Evolutionary conservation across 257 asterid genomes (phyloP).

Genomic region (Primulina tabacum): DNA sequence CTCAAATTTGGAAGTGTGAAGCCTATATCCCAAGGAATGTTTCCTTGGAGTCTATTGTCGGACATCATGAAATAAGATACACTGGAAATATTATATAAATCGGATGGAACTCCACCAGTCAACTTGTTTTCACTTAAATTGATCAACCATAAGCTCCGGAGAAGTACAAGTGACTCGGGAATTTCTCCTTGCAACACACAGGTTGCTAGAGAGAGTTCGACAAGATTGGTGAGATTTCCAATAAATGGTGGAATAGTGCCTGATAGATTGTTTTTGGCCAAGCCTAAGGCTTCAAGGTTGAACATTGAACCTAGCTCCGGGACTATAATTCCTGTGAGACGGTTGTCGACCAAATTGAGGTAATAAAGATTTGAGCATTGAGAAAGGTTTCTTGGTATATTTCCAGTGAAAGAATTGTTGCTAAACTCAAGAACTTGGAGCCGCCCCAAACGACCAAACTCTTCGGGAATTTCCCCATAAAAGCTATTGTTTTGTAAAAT

Average conservation of each 20-base stretch:
- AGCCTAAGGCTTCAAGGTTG: slow-evolving; percentile 12
- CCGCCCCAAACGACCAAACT: slow-evolving; percentile 21
- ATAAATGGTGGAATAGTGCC: slow-evolving; percentile 30
- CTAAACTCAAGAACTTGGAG: slow-evolving; percentile 26
- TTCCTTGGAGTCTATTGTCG: slow-evolving; percentile 23
- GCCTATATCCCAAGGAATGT: slow-evolving; percentile 24
- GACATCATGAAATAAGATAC: slow-evolving; percentile 11
- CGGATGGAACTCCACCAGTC: slow-evolving; percentile 22
- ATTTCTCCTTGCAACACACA: slow-evolving; percentile 25
- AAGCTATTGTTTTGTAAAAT: slow-evolving; percentile 27
- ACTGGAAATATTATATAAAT: slow-evolving; percentile 25
- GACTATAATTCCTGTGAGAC: slow-evolving; percentile 22
- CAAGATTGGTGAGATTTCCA: slow-evolving; percentile 25
- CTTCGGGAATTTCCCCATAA: slow-evolving; percentile 26
- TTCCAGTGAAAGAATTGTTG: slow-evolving; percentile 24
- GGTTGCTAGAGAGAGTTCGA: neutral
- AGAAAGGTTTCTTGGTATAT: slow-evolving; percentile 20
- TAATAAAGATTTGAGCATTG: slow-evolving; percentile 20
- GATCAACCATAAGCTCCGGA: slow-evolving; percentile 4
- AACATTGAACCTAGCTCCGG: slow-evolving; percentile 18
- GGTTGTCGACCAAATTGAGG: neutral
- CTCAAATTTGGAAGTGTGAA: slow-evolving; percentile 26
- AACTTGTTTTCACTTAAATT: slow-evolving; percentile 19
- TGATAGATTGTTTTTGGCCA: slow-evolving; percentile 21
- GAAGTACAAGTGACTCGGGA: slow-evolving; percentile 20